Conservation (phyloP, 306 rosid species). For the Carpinus fangiana region DNA sequence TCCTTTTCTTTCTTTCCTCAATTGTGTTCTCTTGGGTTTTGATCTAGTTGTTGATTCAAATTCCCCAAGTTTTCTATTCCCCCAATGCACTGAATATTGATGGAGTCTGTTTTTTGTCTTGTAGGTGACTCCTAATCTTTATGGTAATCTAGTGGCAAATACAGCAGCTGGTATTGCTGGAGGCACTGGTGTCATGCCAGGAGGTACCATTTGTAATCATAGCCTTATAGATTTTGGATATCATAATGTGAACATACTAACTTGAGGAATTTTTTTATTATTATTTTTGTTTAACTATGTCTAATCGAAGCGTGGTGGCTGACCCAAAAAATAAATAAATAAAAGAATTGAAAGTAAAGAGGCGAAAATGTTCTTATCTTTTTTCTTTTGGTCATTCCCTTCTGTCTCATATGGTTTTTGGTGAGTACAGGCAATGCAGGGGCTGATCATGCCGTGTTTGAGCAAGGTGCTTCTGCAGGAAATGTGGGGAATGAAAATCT, state of each 20-base stretch:
- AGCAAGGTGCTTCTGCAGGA: constrained; percentile 92
- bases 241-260: neutral
- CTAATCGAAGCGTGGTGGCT: neutral
- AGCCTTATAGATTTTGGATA: neutral
- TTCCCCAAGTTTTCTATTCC: neutral
- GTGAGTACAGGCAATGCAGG: constrained; percentile 63
- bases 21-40: neutral
- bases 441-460: constrained; percentile 78
- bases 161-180: constrained; percentile 87
- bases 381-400: neutral
- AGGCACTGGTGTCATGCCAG: constrained; percentile 86
- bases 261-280: neutral
- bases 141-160: constrained; percentile 85
- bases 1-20: neutral
- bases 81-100: constrained; percentile 24
- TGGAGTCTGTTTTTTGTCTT: constrained; percentile 3
- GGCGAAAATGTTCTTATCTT: neutral
- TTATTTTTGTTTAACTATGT: neutral
- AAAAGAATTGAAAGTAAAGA: neutral
- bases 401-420: neutral
- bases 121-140: constrained; percentile 82
- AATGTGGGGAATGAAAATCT: constrained; percentile 68
- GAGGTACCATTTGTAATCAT: constrained; percentile 45
- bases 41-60: neutral
- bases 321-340: neutral